phyloP scores from a whole-genome alignment of 2,329 filamentous ascomycete species.

The Penicillium sp. region DNA sequence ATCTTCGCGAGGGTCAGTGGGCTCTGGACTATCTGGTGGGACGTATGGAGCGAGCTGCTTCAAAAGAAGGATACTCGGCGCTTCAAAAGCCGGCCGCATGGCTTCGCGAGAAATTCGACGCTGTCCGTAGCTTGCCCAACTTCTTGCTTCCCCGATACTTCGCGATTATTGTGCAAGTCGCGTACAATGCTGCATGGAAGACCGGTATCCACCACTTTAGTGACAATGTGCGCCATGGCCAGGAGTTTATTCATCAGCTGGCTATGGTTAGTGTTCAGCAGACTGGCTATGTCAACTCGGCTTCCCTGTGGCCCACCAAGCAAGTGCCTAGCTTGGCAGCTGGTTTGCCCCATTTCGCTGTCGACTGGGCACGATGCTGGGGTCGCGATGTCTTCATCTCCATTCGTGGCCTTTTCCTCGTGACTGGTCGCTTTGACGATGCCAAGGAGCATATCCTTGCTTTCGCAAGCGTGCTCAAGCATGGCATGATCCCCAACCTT shows the following conservation, averaged over 20 bases:
- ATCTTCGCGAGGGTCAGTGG: constrained; percentile 90
- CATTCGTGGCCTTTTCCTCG: constrained; percentile 84
- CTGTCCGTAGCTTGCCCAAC: constrained; percentile 79
- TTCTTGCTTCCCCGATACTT: constrained; percentile 94
- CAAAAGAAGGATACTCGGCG: constrained; percentile 62
- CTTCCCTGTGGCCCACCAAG: constrained; percentile 84
- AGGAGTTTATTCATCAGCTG: constrained; percentile 85
- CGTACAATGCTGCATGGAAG: constrained; percentile 81
- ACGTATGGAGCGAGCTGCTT: constrained; percentile 72
- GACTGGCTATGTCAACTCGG: constrained; percentile 84
- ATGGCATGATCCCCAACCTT: constrained; percentile 97
- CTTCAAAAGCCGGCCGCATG: constrained; percentile 71
- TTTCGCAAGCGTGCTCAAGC: constrained; percentile 94
- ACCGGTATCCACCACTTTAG: constrained; percentile 78
- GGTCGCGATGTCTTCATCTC: constrained; percentile 97
- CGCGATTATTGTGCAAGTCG: constrained; percentile 81
- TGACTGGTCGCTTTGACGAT: constrained; percentile 83
- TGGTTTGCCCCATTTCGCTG: constrained; percentile 89
- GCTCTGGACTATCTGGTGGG: constrained; percentile 83
- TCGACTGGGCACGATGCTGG: constrained; percentile 95
- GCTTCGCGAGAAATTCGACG: constrained; percentile 82
- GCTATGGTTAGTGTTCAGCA: constrained; percentile 91
- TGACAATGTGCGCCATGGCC: constrained; percentile 73
- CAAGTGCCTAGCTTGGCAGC: constrained; percentile 85
- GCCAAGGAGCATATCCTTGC: constrained; percentile 92